Conservation (phyloP, 2,329 filamentous ascomycete species). For the Botrytis elliptica region DNA sequence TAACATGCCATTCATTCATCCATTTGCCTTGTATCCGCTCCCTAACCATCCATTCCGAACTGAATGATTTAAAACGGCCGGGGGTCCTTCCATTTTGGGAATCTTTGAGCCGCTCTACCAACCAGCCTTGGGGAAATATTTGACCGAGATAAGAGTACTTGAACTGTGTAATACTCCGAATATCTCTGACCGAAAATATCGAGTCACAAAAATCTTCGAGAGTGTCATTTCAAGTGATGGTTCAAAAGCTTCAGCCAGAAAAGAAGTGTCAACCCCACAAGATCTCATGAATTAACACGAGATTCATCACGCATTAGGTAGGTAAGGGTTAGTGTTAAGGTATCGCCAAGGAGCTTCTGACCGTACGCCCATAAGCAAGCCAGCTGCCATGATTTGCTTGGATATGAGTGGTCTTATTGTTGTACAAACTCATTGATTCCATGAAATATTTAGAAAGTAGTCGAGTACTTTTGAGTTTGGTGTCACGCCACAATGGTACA, state of each 20-base stretch:
- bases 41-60: not conserved
- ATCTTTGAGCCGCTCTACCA: not conserved
- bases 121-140: not conserved
- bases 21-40: not conserved
- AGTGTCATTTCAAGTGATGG: not conserved
- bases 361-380: slow-evolving; percentile 1
- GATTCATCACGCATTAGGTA: not conserved
- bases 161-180: not conserved
- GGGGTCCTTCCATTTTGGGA: slow-evolving; percentile 11
- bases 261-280: not conserved
- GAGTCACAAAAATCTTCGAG: not conserved
- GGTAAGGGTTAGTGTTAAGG: not conserved
- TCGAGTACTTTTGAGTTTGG: not conserved
- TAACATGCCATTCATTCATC: not conserved
- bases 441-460: not conserved
- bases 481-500: slow-evolving; percentile 3
- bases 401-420: not conserved
- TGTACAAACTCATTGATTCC: not conserved
- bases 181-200: slow-evolving; percentile 2
- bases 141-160: slow-evolving; percentile 2
- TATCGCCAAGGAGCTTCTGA: not conserved
- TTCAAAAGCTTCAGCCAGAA: not conserved
- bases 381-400: not conserved
- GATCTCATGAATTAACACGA: not conserved
- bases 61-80: not conserved